These are phyloP conservation scores for Beauveria sp. DNA, from an alignment of 2,329 filamentous ascomycete species.

Conservation along the genomic window DNA sequence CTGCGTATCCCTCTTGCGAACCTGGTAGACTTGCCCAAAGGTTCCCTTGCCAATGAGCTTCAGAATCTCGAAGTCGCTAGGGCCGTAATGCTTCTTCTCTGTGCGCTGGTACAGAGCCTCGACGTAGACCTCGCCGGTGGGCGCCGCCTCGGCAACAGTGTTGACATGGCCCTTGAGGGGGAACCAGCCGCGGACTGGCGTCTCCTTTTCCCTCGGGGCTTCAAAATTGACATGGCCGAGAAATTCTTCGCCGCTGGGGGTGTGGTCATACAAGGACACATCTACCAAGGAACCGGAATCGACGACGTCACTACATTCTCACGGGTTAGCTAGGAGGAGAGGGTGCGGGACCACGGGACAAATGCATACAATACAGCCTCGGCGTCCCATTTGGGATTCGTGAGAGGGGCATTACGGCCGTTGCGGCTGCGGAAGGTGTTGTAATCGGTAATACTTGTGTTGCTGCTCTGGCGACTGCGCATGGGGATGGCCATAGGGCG, in stretches of 20 bases:
- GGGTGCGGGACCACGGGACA: not conserved
- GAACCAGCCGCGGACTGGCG: slow-evolving; percentile 78
- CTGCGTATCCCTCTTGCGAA: slow-evolving; percentile 91
- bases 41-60: slow-evolving; percentile 97
- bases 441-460: slow-evolving; percentile 72
- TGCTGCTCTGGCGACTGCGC: slow-evolving; percentile 93
- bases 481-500: slow-evolving; percentile 90
- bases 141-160: slow-evolving; percentile 60
- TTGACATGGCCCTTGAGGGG: slow-evolving; percentile 68
- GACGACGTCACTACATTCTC: slow-evolving; percentile 71
- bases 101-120: slow-evolving; percentile 79
- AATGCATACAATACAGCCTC: slow-evolving; percentile 76
- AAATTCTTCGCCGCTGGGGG: slow-evolving; percentile 77
- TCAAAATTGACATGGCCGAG: slow-evolving; percentile 83
- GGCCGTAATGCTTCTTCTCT: slow-evolving; percentile 86
- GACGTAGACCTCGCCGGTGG: slow-evolving; percentile 83
- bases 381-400: slow-evolving; percentile 90
- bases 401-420: slow-evolving; percentile 48
- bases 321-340: not conserved
- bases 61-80: slow-evolving; percentile 90
- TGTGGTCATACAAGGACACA: slow-evolving; percentile 84
- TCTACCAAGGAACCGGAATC: slow-evolving; percentile 85
- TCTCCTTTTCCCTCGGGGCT: slow-evolving; percentile 57
- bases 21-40: slow-evolving; percentile 97
- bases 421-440: slow-evolving; percentile 53